These are phyloP conservation scores for Colletotrichum graminicola DNA, from an alignment of 2,329 filamentous ascomycete species.

Conservation along the genomic window DNA sequence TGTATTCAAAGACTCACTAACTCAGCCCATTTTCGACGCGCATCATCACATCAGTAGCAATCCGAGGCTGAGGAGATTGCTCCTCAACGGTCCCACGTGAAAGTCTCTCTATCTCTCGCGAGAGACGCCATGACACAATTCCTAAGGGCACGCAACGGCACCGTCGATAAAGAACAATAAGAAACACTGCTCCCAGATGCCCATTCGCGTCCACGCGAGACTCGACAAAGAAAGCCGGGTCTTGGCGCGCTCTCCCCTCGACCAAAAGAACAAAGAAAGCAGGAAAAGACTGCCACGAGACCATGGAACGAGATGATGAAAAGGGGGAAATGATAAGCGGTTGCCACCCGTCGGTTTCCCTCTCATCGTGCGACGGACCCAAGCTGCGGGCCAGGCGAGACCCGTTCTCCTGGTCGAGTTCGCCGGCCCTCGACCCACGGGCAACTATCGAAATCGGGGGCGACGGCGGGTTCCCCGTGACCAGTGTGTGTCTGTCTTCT, in stretches of 20 bases:
- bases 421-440: neutral
- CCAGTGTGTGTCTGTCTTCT: neutral
- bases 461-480: neutral
- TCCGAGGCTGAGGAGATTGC: neutral
- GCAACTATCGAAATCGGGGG: neutral
- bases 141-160: neutral
- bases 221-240: constrained; percentile 5
- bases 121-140: neutral
- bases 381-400: constrained; percentile 14
- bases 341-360: neutral
- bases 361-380: neutral
- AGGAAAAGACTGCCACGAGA: neutral
- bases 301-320: neutral
- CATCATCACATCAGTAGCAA: neutral
- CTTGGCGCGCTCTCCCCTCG: neutral
- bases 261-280: neutral
- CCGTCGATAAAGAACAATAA: neutral
- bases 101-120: neutral
- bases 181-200: neutral
- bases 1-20: neutral
- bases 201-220: neutral
- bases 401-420: neutral
- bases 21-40: neutral
- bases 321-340: neutral
- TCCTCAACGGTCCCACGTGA: neutral